A percentile compares a stretch with the other conserved stretches of the same genome.
Conservation (phyloP, 2,329 filamentous ascomycete genomes). For the Periconia sp. region DNA sequence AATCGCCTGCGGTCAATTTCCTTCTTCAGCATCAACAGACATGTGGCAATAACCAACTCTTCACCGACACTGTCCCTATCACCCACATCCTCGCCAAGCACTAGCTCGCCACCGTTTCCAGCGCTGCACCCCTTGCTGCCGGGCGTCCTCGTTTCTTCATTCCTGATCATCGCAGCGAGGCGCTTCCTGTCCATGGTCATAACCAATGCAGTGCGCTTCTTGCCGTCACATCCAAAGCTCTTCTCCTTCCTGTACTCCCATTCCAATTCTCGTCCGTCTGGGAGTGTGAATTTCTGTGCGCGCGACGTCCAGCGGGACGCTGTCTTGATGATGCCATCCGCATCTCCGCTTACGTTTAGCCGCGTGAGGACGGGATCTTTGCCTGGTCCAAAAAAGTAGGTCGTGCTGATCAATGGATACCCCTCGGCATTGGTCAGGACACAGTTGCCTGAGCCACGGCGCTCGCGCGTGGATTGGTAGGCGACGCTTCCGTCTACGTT, state of each 20-base stretch:
- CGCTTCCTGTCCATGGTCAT: conserved; percentile 17
- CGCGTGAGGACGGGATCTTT: conserved; percentile 53
- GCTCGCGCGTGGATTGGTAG: conserved; percentile 56
- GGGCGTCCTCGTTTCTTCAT: conserved; percentile 43
- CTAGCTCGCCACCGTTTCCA: conserved; percentile 50
- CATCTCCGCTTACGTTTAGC: conserved; percentile 28
- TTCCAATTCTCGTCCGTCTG: conserved; percentile 52
- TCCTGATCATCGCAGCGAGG: conserved; percentile 46
- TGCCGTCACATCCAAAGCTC: conserved; percentile 13
- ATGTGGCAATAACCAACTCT: conserved; percentile 58
- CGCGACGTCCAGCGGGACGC: conserved; percentile 51
- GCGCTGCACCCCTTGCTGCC: conserved; percentile 41
- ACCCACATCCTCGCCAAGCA: conserved; percentile 47
- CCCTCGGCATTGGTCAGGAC: conserved; percentile 46
- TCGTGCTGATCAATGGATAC: conserved; percentile 52
- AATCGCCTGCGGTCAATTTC: conserved; percentile 62
- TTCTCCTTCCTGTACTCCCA: conserved; percentile 54
- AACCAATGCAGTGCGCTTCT: conserved; percentile 22
- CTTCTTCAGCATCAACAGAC: conserved; percentile 65
- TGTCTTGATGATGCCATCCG: conserved; percentile 31
- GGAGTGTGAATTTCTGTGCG: conserved; percentile 50
- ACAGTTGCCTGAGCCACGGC: conserved; percentile 53
- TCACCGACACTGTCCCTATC: conserved; percentile 30
- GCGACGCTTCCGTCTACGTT: conserved; percentile 43
- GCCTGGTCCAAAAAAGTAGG: conserved; percentile 60